Conservation (phyloP, 441 rosid genomes). For the Erysimum pusillum region DNA sequence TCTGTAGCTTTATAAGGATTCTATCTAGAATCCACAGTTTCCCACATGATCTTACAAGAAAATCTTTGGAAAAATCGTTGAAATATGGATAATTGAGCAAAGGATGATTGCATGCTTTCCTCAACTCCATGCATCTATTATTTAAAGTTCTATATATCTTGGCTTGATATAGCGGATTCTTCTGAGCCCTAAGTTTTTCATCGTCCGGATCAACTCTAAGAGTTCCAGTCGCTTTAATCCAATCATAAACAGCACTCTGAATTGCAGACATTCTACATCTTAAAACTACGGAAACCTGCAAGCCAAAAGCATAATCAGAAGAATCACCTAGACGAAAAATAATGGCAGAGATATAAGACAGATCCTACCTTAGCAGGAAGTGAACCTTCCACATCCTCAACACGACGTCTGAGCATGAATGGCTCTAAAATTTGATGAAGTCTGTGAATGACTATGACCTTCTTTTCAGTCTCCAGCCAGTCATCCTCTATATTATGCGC, state of each 20-base stretch:
- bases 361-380: slow-evolving; percentile 97
- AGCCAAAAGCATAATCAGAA: slow-evolving; percentile 48
- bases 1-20: slow-evolving; percentile 92
- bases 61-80: slow-evolving; percentile 86
- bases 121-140: slow-evolving; percentile 99
- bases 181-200: slow-evolving; percentile 78
- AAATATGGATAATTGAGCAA: slow-evolving; percentile 96
- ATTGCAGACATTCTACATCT: slow-evolving; percentile 98
- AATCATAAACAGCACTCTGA: slow-evolving; percentile 97
- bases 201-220: slow-evolving; percentile 98
- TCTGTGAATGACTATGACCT: slow-evolving; percentile 96
- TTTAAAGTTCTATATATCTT: slow-evolving; percentile 78
- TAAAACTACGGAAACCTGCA: slow-evolving; percentile 91
- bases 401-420: slow-evolving; percentile 99
- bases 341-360: slow-evolving; percentile 25
- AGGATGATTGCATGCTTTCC: slow-evolving; percentile 98
- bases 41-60: slow-evolving; percentile 96
- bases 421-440: slow-evolving; percentile 99
- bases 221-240: slow-evolving; percentile 99
- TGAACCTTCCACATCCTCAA: slow-evolving; percentile 99
- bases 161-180: slow-evolving; percentile 84
- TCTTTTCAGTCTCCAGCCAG: slow-evolving; percentile 99
- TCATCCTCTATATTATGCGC: slow-evolving; percentile 93
- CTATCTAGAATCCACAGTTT: slow-evolving; percentile 97
- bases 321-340: slow-evolving; percentile 39